Percentiles rank a stretch among this genome's conserved stretches.
Evolutionary conservation across 495 filamentous ascomycete species (phyloP).

Genomic region (Barbatosphaeria neglecta): DNA sequence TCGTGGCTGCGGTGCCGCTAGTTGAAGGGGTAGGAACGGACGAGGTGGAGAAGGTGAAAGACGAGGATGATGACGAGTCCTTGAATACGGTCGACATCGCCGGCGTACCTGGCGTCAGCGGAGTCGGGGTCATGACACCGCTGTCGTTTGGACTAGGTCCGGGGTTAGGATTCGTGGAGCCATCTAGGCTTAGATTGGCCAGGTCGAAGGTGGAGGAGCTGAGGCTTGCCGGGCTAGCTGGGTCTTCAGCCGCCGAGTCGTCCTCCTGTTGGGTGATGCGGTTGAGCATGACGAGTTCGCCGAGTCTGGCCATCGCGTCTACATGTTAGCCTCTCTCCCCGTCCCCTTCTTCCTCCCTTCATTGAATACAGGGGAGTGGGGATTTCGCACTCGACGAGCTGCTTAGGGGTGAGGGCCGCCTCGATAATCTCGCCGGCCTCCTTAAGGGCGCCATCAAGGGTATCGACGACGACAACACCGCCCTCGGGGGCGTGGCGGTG

Average conservation of each 20-base stretch:
- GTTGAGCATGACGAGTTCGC: slow-evolving; percentile 62
- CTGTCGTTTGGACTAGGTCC: too few species aligned
- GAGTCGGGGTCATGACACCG: slow-evolving; percentile 7
- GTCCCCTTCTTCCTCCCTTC: not conserved
- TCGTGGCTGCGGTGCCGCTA: not conserved
- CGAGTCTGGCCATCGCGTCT: slow-evolving; percentile 26
- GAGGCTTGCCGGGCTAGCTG: slow-evolving; percentile 6
- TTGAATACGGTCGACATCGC: slow-evolving; percentile 18
- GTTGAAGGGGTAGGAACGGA: too few species aligned
- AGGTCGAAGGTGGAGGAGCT: slow-evolving; percentile 12
- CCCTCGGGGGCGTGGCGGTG: slow-evolving; percentile 62
- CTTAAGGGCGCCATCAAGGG: slow-evolving; percentile 61
- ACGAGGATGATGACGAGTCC: not conserved
- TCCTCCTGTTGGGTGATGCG: slow-evolving; percentile 15
- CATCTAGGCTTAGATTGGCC: too few species aligned
- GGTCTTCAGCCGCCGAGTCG: slow-evolving; percentile 2
- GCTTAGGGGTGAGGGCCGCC: slow-evolving; percentile 54
- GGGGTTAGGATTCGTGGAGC: too few species aligned
- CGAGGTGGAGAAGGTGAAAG: not conserved
- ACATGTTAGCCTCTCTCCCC: slow-evolving; percentile 9
- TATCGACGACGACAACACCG: slow-evolving; percentile 75
- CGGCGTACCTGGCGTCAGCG: slow-evolving; percentile 5
- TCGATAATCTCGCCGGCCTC: slow-evolving; percentile 86
- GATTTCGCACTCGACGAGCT: slow-evolving; percentile 58
- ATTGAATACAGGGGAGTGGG: not conserved